phyloP scores from a whole-genome alignment of 371 early-diverging fungal species.

The Rhizopus stolonifer region DNA sequence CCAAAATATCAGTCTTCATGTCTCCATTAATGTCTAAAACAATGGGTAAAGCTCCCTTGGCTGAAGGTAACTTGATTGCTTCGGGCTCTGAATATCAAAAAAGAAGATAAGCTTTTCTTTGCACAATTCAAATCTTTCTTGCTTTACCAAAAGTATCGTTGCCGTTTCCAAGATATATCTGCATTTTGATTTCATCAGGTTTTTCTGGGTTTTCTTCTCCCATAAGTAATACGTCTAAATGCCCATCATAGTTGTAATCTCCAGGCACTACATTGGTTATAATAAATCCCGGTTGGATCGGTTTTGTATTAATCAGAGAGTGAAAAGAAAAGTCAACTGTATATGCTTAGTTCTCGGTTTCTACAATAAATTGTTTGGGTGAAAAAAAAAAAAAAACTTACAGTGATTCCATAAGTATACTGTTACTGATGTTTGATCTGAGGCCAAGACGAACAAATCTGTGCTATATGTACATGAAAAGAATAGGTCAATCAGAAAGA shows the following conservation, averaged over 20 bases:
- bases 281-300: conserved; percentile 35
- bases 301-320: conserved; percentile 3
- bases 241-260: conserved; percentile 86
- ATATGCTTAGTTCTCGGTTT: too few species aligned
- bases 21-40: conserved; percentile 79
- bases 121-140: background rate
- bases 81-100: conserved; percentile 33
- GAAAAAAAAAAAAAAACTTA: conserved; percentile 14
- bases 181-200: conserved; percentile 60
- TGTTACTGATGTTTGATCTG: conserved; percentile 63
- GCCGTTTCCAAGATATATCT: conserved; percentile 72
- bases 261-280: conserved; percentile 80
- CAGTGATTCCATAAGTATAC: conserved; percentile 71
- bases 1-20: conserved; percentile 78
- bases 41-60: conserved; percentile 70
- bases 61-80: conserved; percentile 52
- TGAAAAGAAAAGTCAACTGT: conserved; percentile 21
- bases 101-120: background rate
- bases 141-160: conserved; percentile 59
- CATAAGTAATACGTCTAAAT: conserved; percentile 81
- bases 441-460: conserved; percentile 72
- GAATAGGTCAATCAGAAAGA: too few species aligned
- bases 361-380: too few species aligned
- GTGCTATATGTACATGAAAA: conserved; percentile 51
- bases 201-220: conserved; percentile 42